phyloP scores from a whole-genome alignment of 2,329 filamentous ascomycete species.

The Epicoccum sorghinum region DNA sequence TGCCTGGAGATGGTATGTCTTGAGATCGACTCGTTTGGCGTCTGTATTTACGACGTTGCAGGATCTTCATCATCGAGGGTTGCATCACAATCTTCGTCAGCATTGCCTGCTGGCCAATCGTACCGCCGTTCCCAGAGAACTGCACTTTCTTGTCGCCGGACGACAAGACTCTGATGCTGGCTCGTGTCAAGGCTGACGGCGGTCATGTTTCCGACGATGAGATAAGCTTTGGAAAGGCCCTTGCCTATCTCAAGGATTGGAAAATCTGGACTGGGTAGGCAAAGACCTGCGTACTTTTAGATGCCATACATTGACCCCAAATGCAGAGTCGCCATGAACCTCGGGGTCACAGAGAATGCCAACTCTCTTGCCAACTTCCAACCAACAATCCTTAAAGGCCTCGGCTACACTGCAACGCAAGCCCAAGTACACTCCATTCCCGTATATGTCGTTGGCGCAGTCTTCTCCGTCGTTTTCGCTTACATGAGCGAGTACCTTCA shows the following conservation, averaged over 20 bases:
- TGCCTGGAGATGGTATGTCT: slow-evolving; percentile 38
- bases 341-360: slow-evolving; percentile 40
- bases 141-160: slow-evolving; percentile 58
- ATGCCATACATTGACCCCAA: too few relatives aligned
- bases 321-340: slow-evolving; percentile 32
- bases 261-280: slow-evolving; percentile 61
- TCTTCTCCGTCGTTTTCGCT: slow-evolving; percentile 38
- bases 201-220: slow-evolving; percentile 54
- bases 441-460: slow-evolving; percentile 40
- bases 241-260: slow-evolving; percentile 56
- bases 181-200: slow-evolving; percentile 57
- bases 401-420: slow-evolving; percentile 43
- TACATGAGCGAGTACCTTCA: slow-evolving; percentile 35
- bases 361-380: slow-evolving; percentile 43
- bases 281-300: background rate
- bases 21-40: background rate
- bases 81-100: slow-evolving; percentile 59
- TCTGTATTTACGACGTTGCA: background rate
- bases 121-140: slow-evolving; percentile 57
- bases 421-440: slow-evolving; percentile 46
- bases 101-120: slow-evolving; percentile 54
- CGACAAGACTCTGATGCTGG: slow-evolving; percentile 59
- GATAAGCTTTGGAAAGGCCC: slow-evolving; percentile 54
- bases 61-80: slow-evolving; percentile 68
- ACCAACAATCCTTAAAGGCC: slow-evolving; percentile 44